Percentiles rank a stretch among this genome's conserved stretches.
phyloP scores from a whole-genome alignment of 2,329 filamentous ascomycete species.

The Ophiostoma populinum region DNA sequence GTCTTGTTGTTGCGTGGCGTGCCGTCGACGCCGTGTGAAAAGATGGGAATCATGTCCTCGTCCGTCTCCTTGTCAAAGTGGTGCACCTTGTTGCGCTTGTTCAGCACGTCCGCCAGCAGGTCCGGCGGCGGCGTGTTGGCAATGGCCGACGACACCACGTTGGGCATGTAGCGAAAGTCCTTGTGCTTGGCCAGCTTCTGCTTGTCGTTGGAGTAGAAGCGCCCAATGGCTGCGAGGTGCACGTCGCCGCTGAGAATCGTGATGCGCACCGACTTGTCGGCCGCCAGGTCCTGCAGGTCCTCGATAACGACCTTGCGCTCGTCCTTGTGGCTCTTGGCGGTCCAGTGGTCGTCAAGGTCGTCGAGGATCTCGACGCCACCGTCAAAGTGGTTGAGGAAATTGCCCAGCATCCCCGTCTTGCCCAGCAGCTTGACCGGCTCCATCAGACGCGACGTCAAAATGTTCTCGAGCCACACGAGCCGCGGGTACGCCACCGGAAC shows the following conservation, averaged over 20 bases:
- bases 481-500: constrained; percentile 72
- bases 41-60: constrained; percentile 91
- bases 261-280: constrained; percentile 78
- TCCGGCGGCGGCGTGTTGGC: constrained; percentile 82
- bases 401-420: constrained; percentile 62
- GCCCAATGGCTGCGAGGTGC: constrained; percentile 77
- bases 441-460: constrained; percentile 70
- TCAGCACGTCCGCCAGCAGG: constrained; percentile 76
- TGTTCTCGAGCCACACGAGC: constrained; percentile 54
- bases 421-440: constrained; percentile 80
- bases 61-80: constrained; percentile 64
- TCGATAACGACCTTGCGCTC: constrained; percentile 78
- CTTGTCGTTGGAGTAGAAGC: constrained; percentile 88
- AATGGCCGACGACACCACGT: constrained; percentile 85
- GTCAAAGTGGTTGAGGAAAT: constrained; percentile 75
- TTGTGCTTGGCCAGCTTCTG: constrained; percentile 65
- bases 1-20: constrained; percentile 82
- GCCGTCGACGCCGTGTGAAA: constrained; percentile 74
- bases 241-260: constrained; percentile 91
- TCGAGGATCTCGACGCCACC: constrained; percentile 83
- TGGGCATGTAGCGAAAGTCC: constrained; percentile 94
- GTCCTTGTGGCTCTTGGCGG: constrained; percentile 80
- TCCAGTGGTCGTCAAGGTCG: constrained; percentile 94
- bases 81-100: constrained; percentile 75
- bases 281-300: constrained; percentile 82